Conservation (phyloP, 164 flowering plant species). For the Warburgia ugandensis region DNA sequence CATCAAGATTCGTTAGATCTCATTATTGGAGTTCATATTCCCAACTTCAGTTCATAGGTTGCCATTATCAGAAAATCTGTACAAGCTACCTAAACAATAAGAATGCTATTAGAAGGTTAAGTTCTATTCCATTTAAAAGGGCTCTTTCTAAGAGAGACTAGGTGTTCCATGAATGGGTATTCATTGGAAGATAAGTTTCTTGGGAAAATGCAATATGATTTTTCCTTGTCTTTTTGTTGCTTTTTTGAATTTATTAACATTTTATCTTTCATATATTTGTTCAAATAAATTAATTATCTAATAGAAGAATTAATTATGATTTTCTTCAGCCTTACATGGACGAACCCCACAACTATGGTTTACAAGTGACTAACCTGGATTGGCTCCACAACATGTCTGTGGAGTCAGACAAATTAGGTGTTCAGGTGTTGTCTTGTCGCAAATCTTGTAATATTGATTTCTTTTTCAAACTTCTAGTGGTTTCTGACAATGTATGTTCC, state of each 20-base stretch:
- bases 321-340: conserved; percentile 59
- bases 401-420: conserved; percentile 57
- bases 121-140: too few relatives aligned
- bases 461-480: not conserved
- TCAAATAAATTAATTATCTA: conserved; percentile 1
- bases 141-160: too few relatives aligned
- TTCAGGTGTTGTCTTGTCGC: conserved; percentile 53
- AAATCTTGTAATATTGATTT: not conserved
- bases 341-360: conserved; percentile 73
- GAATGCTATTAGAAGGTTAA: too few relatives aligned
- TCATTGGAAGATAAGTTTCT: too few relatives aligned
- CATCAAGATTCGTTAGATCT: too few relatives aligned
- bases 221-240: not conserved
- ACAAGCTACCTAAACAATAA: too few relatives aligned
- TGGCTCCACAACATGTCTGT: conserved; percentile 58
- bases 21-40: too few relatives aligned
- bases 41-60: too few relatives aligned
- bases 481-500: not conserved
- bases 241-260: not conserved
- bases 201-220: not conserved
- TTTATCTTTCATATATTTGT: not conserved
- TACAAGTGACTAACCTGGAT: conserved; percentile 55
- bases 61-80: too few relatives aligned
- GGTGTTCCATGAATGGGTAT: too few relatives aligned
- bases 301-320: not conserved